Base-by-base conservation (phyloP, 768 basidiomycete genomes). In the Boletus barrowsii region DNA sequence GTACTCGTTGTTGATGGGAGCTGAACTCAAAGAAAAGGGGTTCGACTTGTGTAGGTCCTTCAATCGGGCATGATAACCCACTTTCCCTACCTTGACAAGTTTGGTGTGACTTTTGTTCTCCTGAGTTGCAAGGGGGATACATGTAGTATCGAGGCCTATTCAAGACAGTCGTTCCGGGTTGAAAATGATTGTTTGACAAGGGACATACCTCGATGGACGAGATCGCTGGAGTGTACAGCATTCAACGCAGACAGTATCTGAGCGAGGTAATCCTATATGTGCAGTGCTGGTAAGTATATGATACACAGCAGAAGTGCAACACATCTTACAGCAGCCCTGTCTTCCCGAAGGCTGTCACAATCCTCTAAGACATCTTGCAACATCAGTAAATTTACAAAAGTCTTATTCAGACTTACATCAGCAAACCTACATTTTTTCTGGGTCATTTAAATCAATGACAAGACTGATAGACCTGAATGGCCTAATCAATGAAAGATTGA, bases 1-100 rank as follows among this genome's bases (percentile, higher is more conserved):
- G 18, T 51, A n/a, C 8, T 66, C 63, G 26, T 67, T 64, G 20
- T 57, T 62, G 33, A 41, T 36, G 26, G 37, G 26, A 5, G 48
- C 30, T 49, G 66, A 33, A 14, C 61, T 55, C 42, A 49, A 56
- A 4, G 79, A 79, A 59, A 96, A 91, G 0, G 86, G 82, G 61
- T 97, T 93, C 3, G 94, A 96, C 17, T 84, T 78, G 63, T 96
- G 88, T 32, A 94, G 73, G 65, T 96, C 93, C 24, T 86, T 74
- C 32, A 98, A 75, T 1, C 80, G 80, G 6, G 83, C 83, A 58
- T 86, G 79, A 66, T 86, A 97, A 15, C 78, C 82, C 3, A 84
- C 83, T 58, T 85, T 86, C 18, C 83, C 81, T 4, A 97, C 70
- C 66, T 93, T 94, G 65, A 92, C 78, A 20, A 80, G 72, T 59